Percentiles rank a stretch among this genome's conserved stretches.
phyloP scores from a whole-genome alignment of 2,329 filamentous ascomycete species.

The Aspergillus fumigatiaffinis region DNA sequence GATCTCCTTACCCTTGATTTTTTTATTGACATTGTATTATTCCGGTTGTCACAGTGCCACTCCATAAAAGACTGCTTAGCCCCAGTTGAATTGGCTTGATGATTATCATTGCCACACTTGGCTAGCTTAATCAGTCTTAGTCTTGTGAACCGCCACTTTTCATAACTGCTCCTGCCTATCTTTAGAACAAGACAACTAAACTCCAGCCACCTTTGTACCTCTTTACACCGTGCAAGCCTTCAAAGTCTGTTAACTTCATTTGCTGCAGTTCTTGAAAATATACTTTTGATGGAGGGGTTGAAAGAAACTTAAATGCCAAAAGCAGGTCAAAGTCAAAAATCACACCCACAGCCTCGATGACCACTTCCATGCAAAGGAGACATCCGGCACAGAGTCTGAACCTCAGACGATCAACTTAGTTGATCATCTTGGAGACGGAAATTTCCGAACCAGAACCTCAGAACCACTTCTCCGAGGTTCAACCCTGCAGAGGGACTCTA shows the following conservation, averaged over 20 bases:
- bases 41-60: background rate
- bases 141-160: background rate
- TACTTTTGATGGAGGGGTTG: background rate
- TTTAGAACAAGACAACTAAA: background rate
- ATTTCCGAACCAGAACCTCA: background rate
- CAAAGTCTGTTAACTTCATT: background rate
- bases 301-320: background rate
- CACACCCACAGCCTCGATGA: background rate
- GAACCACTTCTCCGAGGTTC: background rate
- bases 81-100: background rate
- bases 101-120: slow-evolving; percentile 9
- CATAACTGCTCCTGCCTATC: background rate
- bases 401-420: background rate
- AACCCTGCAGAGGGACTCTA: background rate
- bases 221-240: background rate
- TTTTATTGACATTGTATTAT: background rate
- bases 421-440: background rate
- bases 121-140: background rate
- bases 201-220: background rate
- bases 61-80: background rate
- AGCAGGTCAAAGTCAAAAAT: background rate
- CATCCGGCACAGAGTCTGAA: background rate
- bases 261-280: background rate
- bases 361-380: background rate
- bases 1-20: background rate